phyloP scores from a whole-genome alignment of 176 grass and related monocot species.

The Avena insularis region DNA sequence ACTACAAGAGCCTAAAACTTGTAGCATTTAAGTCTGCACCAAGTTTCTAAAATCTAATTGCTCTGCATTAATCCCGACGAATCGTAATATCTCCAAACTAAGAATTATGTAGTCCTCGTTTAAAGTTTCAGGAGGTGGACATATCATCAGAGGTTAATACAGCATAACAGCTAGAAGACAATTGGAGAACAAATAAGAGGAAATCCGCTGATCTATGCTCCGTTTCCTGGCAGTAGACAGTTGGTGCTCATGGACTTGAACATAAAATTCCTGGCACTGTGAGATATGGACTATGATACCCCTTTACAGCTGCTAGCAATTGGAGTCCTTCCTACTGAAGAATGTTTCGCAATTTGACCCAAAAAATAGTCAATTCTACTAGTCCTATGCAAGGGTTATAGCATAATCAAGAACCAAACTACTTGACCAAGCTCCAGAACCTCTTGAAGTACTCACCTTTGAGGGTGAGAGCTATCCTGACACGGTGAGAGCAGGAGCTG shows the following conservation, averaged over 20 bases:
- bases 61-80: background rate
- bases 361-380: background rate
- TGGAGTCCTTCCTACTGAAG: background rate
- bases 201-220: background rate
- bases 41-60: background rate
- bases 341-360: background rate
- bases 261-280: background rate
- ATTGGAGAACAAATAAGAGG: background rate
- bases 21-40: background rate
- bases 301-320: background rate
- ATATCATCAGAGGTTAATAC: background rate
- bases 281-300: background rate
- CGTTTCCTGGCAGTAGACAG: background rate
- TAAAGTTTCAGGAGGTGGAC: background rate
- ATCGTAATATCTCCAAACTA: background rate
- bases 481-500: slow-evolving; percentile 71
- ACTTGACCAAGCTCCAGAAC: background rate
- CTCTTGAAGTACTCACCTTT: slow-evolving; percentile 51
- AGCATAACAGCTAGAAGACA: background rate
- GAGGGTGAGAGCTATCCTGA: slow-evolving; percentile 66
- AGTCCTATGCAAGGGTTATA: background rate
- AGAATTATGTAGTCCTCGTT: background rate
- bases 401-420: background rate
- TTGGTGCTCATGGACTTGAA: background rate
- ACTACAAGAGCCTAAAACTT: background rate